Percentiles rank a stretch among this genome's conserved stretches.
Evolutionary conservation across 2,329 filamentous ascomycete genomes (phyloP).

Genomic region (Amesomyces nigricolor): DNA sequence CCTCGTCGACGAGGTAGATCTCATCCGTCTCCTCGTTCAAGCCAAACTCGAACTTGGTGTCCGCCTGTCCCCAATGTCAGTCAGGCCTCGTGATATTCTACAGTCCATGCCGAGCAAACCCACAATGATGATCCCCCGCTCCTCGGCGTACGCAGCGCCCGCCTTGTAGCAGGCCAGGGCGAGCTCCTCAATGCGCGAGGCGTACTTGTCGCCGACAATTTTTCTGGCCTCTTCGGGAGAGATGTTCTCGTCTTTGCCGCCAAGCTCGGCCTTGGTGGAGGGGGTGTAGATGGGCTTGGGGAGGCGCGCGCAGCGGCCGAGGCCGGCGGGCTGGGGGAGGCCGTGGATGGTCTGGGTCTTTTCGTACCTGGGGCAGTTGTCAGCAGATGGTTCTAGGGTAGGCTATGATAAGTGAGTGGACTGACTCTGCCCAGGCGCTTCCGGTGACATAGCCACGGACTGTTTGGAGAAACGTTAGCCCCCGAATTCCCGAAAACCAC

Average conservation of each 20-base stretch:
- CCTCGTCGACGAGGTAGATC: slow-evolving; percentile 75
- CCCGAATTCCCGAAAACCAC: no score
- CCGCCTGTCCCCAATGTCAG: slow-evolving; percentile 36
- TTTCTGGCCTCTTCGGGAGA: slow-evolving; percentile 57
- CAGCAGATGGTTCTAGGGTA: not conserved
- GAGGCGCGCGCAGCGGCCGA: slow-evolving; percentile 66
- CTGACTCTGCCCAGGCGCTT: slow-evolving; percentile 67
- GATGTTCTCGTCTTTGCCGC: slow-evolving; percentile 81
- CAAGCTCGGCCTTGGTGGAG: slow-evolving; percentile 76
- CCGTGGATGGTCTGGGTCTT: slow-evolving; percentile 73
- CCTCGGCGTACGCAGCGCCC: slow-evolving; percentile 57
- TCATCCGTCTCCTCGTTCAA: slow-evolving; percentile 59
- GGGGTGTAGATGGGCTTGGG: slow-evolving; percentile 67
- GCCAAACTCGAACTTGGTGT: slow-evolving; percentile 59
- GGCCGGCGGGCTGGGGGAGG: slow-evolving; percentile 59
- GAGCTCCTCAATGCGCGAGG: slow-evolving; percentile 58
- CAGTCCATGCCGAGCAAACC: not conserved
- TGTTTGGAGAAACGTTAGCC: not conserved
- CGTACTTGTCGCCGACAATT: slow-evolving; percentile 61
- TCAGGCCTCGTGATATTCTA: no score
- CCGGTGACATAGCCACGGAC: slow-evolving; percentile 90
- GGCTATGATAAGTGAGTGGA: not conserved
- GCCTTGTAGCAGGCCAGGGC: slow-evolving; percentile 58
- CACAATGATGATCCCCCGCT: slow-evolving; percentile 63
- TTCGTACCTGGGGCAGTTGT: slow-evolving; percentile 40